Evolutionary conservation across 805 yeast genomes (phyloP).

Genomic region (Huiozyma sinensis): DNA sequence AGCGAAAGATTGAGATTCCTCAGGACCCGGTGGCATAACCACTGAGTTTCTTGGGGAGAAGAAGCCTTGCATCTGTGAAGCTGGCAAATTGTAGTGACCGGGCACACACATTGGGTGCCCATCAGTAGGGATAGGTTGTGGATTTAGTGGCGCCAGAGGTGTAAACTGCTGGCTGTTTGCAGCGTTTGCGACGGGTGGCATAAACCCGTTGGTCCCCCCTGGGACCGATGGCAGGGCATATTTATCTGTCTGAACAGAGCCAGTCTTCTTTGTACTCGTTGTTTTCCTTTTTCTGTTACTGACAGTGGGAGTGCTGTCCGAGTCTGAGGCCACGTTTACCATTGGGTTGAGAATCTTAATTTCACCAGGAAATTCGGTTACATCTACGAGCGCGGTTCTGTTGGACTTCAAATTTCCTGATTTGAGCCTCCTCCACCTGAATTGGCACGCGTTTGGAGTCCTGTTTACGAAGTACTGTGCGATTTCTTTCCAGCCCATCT

Average conservation of each 20-base stretch:
- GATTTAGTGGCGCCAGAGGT: neutral
- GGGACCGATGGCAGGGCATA: neutral
- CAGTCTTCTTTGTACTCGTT: neutral
- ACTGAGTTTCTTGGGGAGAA: neutral
- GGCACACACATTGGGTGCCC: too few relatives aligned
- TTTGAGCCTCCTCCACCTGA: conserved; percentile 71
- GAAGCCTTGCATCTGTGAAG: neutral
- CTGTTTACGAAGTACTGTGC: conserved; percentile 67
- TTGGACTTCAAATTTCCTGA: conserved; percentile 32
- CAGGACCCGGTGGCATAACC: neutral
- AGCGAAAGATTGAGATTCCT: conserved; percentile 4
- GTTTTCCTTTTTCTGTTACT: neutral
- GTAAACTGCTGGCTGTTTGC: neutral
- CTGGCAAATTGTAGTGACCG: neutral
- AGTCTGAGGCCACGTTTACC: neutral
- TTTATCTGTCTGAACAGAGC: neutral
- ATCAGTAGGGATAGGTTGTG: neutral
- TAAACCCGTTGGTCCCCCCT: neutral
- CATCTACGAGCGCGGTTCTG: conserved; percentile 19
- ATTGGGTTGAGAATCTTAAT: conserved; percentile 5
- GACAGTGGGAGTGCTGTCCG: neutral
- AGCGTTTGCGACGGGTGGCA: neutral
- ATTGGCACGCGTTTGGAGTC: conserved; percentile 84
- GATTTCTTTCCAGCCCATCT: conserved; percentile 84
- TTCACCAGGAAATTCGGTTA: conserved; percentile 12